Conservation (phyloP, 1,139 yeast species). For the Kazachstania sp. region DNA sequence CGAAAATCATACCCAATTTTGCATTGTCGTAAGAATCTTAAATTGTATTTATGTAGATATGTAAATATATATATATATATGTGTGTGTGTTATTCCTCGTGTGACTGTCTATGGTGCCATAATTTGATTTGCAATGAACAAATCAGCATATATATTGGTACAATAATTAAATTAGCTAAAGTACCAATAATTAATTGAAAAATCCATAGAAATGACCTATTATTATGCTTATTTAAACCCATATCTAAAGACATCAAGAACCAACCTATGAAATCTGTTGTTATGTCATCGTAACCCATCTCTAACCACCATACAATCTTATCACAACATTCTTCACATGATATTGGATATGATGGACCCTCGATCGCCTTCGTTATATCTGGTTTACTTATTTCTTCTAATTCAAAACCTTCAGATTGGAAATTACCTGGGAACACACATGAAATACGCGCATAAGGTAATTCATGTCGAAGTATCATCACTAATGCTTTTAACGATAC, state of each 20-base stretch:
- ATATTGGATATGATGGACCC: constrained; percentile 69
- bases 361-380: constrained; percentile 73
- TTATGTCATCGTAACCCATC: constrained; percentile 63
- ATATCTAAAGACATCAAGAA: constrained; percentile 56
- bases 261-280: constrained; percentile 87
- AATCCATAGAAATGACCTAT: constrained; percentile 54
- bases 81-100: neutral
- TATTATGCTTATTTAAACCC: constrained; percentile 44
- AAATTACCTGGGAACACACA: constrained; percentile 84
- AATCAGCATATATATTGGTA: constrained; percentile 52
- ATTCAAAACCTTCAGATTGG: constrained; percentile 74
- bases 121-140: constrained; percentile 48
- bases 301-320: constrained; percentile 49
- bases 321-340: constrained; percentile 59
- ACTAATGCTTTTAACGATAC: constrained; percentile 72
- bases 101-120: constrained; percentile 31
- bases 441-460: constrained; percentile 55
- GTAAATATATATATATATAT: too few species aligned
- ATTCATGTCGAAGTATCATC: constrained; percentile 73
- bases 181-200: constrained; percentile 37
- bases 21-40: too few species aligned
- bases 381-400: constrained; percentile 82
- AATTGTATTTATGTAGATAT: too few species aligned
- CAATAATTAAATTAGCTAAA: constrained; percentile 37
- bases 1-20: too few species aligned